Base-by-base conservation (phyloP, 2,329 filamentous ascomycete genomes). In the Drechslerella coelobrocha region DNA sequence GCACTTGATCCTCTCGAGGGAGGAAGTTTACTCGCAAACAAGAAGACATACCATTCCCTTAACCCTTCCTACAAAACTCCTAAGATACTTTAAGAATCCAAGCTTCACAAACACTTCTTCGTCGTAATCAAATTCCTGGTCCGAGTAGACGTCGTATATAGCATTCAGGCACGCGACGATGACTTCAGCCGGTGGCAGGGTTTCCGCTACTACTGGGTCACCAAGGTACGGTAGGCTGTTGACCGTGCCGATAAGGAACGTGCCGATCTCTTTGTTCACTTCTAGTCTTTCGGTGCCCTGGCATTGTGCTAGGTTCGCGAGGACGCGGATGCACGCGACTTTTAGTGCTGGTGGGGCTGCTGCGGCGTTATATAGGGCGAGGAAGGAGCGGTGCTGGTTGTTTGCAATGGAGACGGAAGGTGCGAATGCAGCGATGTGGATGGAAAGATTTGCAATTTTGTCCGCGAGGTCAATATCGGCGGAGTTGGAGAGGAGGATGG, bases 71-170 rank as follows among this genome's bases (percentile, higher is more conserved):
- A 83, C 74, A 5, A 79, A 78, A 14, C 82, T 83, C 73, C 87
- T 84, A 1, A 89, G 78, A 71, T 86, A 84, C 73, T 82, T 81
- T 61, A 87, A 77, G 75, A 89, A 86, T 72, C 81, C 81, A 72
- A 86, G 82, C 74, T 82, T 82, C 84, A 86, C 88, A 78, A 89
- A 89, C 1, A 89, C 86, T 24, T 83, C 81, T 63, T 79, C 80
- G 76, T 89, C 87, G 76, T 83, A 87, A 9, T 81, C 79, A 59
- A 80, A 81, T 10, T 80, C 81, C 77, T 86, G 85, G 76, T 89
- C 85, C 24, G 82, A 84, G 78, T 89, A 89, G 6, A 89, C 82
- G 74, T 89, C 87, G 73, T 88, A 88, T 17, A 89, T 72, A 77
- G 88, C 85, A 78, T 89, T 85, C 45, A 89, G 79, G 14, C 85